Evolutionary conservation across 805 yeast species (phyloP).

Genomic region (Lipomyces japonicus): DNA sequence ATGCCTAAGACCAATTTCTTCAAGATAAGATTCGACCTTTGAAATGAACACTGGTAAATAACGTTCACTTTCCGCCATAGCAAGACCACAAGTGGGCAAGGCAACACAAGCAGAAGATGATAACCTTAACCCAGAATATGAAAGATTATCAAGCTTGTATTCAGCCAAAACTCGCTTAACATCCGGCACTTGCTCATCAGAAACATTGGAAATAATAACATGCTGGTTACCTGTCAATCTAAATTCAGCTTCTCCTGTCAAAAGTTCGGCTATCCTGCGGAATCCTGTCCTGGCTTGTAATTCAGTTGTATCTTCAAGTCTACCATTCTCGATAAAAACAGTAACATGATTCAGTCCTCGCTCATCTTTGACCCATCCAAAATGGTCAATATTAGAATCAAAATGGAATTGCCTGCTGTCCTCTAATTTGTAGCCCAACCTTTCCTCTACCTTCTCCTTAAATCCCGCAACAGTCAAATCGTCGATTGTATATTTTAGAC

Average conservation of each 20-base stretch:
- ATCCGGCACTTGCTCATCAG: conserved; percentile 59
- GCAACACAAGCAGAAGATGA: conserved; percentile 97
- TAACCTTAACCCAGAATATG: conserved; percentile 76
- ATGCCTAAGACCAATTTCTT: conserved; percentile 88
- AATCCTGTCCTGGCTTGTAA: conserved; percentile 87
- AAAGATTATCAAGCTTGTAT: conserved; percentile 78
- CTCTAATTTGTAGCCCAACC: conserved; percentile 70
- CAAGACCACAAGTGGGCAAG: conserved; percentile 97
- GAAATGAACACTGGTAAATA: conserved; percentile 76
- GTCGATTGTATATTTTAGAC: conserved; percentile 94
- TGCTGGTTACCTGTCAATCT: conserved; percentile 96
- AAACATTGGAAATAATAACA: conserved; percentile 67
- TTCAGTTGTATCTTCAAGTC: conserved; percentile 89
- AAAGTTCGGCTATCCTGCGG: conserved; percentile 66
- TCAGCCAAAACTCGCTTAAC: conserved; percentile 63
- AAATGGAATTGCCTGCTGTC: conserved; percentile 70
- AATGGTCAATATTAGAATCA: conserved; percentile 82
- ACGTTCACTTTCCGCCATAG: conserved; percentile 98
- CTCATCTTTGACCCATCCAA: conserved; percentile 70
- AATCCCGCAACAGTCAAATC: conserved; percentile 85
- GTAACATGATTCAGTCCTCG: conserved; percentile 84
- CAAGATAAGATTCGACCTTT: conserved; percentile 80
- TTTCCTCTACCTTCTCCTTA: conserved; percentile 75
- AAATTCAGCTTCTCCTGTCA: conserved; percentile 75
- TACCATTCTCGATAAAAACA: conserved; percentile 91